phyloP scores from a whole-genome alignment of 805 yeast species.

The Candida hungchunana region DNA sequence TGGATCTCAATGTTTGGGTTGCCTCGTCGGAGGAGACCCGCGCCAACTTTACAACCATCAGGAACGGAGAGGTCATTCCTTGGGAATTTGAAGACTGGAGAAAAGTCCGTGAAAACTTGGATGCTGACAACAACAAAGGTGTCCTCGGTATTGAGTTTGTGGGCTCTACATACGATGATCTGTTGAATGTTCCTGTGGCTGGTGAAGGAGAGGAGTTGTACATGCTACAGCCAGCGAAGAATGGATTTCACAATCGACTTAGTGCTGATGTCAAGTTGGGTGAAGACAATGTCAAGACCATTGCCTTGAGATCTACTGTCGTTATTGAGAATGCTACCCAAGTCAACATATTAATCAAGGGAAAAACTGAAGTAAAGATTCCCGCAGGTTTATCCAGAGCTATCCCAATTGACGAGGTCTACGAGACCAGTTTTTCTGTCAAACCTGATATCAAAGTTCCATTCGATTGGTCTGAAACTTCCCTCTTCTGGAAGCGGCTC shows the following conservation, averaged over 20 bases:
- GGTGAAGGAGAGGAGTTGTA: conserved; percentile 81
- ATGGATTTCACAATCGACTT: conserved; percentile 67
- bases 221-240: conserved; percentile 56
- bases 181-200: conserved; percentile 59
- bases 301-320: conserved; percentile 74
- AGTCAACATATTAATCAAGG: conserved; percentile 38
- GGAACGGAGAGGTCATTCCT: conserved; percentile 48
- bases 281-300: conserved; percentile 73
- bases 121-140: conserved; percentile 57
- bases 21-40: conserved; percentile 35
- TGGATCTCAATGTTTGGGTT: conserved; percentile 78
- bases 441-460: conserved; percentile 55
- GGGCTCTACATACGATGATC: conserved; percentile 50
- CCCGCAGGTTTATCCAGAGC: conserved; percentile 57
- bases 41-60: conserved; percentile 31
- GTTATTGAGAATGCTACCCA: conserved; percentile 61
- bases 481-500: conserved; percentile 62
- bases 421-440: conserved; percentile 50
- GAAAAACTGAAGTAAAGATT: conserved; percentile 36
- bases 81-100: conserved; percentile 98
- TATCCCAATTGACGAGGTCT: conserved; percentile 70
- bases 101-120: conserved; percentile 72
- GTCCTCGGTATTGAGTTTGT: conserved; percentile 58
- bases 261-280: conserved; percentile 67
- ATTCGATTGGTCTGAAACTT: conserved; percentile 65